phyloP scores from a whole-genome alignment of 176 grass and related monocot species.

The Carex kokanica region DNA sequence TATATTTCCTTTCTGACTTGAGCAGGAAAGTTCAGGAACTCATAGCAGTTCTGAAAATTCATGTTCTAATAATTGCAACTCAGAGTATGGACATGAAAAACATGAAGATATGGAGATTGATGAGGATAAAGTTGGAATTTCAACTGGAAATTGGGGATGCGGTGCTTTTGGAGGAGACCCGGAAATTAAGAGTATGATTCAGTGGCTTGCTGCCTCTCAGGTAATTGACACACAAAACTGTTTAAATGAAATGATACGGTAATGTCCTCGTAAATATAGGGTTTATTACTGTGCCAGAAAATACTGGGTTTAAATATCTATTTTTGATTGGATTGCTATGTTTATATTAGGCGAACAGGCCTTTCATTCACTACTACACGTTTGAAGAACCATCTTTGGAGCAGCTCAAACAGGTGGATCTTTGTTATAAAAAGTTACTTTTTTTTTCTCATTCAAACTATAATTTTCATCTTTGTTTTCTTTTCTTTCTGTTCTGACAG shows the following conservation, averaged over 20 bases:
- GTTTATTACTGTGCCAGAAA: background rate
- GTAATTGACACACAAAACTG: constrained; percentile 17
- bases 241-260: background rate
- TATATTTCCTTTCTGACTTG: background rate
- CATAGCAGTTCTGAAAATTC: constrained; percentile 19
- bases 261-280: background rate
- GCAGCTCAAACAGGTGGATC: constrained; percentile 67
- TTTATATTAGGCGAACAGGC: constrained; percentile 55
- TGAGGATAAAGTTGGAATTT: constrained; percentile 48
- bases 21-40: background rate
- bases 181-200: constrained; percentile 92
- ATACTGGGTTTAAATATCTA: background rate
- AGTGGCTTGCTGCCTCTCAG: constrained; percentile 95
- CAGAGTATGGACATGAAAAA: constrained; percentile 23
- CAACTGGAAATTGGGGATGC: constrained; percentile 97
- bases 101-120: constrained; percentile 26
- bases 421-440: background rate
- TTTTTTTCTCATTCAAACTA: background rate
- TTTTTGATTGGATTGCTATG: background rate
- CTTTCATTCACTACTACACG: constrained; percentile 86
- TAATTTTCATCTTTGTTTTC: background rate
- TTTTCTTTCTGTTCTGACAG: constrained; percentile 18
- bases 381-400: constrained; percentile 54
- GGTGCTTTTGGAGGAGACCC: constrained; percentile 88
- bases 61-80: constrained; percentile 9